Evolutionary conservation across 768 basidiomycete genomes (phyloP).

Genomic region (Roridomyces roridus): DNA sequence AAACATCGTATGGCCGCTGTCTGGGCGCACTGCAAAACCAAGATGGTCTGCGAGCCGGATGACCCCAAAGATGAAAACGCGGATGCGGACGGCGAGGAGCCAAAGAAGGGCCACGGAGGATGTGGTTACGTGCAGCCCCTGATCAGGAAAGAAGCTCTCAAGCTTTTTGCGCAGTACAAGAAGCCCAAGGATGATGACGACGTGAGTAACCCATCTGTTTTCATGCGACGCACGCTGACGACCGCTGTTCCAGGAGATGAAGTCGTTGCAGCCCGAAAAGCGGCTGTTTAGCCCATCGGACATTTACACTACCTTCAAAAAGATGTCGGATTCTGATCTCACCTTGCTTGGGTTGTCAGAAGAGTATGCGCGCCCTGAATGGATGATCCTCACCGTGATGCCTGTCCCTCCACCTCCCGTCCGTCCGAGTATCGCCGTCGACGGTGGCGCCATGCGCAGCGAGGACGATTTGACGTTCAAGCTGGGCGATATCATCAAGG

Average conservation of each 20-base stretch:
- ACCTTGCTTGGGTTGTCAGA: conserved; percentile 74
- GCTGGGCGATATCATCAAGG: conserved; percentile 94
- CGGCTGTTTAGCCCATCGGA: conserved; percentile 18
- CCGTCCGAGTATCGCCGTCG: conserved; percentile 96
- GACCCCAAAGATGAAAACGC: conserved; percentile 87
- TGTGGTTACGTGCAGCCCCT: conserved; percentile 93
- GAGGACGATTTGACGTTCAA: conserved; percentile 99
- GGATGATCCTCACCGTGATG: conserved; percentile 99
- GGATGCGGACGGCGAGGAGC: conserved; percentile 69
- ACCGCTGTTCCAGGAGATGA: conserved; percentile 64
- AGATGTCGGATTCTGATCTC: conserved; percentile 20
- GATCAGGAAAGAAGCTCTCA: conserved; percentile 93
- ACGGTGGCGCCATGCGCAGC: conserved; percentile 94
- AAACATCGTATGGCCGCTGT: conserved; percentile 88
- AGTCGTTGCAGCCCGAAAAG: conserved; percentile 59
- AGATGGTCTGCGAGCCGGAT: conserved; percentile 88
- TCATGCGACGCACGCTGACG: conserved; percentile 3
- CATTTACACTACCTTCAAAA: conserved; percentile 24
- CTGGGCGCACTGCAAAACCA: conserved; percentile 87
- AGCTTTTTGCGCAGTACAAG: conserved; percentile 94
- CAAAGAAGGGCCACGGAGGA: conserved; percentile 94
- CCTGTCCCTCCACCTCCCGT: conserved; percentile 98
- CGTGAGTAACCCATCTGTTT: conserved; percentile 53
- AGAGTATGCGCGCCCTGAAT: conserved; percentile 96
- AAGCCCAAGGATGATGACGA: conserved; percentile 95